A percentile compares a stretch with the other conserved stretches of the same genome.
Conservation (phyloP, 345 rosid genomes). For the Isatis tinctoria region DNA sequence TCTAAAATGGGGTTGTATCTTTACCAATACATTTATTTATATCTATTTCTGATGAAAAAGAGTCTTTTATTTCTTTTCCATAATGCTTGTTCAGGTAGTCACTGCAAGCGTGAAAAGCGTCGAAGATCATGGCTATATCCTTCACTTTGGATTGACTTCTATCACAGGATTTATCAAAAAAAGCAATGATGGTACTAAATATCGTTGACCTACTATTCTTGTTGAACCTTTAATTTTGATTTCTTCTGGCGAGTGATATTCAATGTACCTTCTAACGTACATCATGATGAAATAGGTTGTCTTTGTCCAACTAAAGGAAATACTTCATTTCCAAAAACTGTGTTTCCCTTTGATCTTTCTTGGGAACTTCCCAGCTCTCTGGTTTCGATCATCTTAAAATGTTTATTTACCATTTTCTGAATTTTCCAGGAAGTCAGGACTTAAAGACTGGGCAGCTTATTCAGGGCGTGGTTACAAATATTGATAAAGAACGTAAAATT, state of each 20-base stretch:
- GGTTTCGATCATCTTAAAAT: not conserved
- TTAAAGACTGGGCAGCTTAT: constrained; percentile 59
- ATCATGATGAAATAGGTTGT: not conserved
- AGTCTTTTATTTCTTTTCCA: constrained; percentile 5
- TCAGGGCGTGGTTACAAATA: constrained; percentile 69
- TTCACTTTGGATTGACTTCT: constrained; percentile 79
- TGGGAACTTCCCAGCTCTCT: constrained; percentile 2
- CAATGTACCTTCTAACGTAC: not conserved
- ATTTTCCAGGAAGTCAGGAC: constrained; percentile 39
- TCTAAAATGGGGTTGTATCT: not conserved
- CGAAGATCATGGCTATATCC: constrained; percentile 97
- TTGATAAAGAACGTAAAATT: constrained; percentile 74
- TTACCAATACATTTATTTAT: not conserved
- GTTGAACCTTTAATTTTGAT: not conserved
- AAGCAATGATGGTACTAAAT: constrained; percentile 46
- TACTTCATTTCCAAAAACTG: not conserved
- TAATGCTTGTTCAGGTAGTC: constrained; percentile 50
- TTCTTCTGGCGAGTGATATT: not conserved
- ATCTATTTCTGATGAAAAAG: not conserved
- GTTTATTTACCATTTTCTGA: not conserved
- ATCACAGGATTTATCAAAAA: constrained; percentile 71
- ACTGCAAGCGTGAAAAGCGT: constrained; percentile 73
- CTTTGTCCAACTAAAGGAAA: not conserved
- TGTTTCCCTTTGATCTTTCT: constrained; percentile 9
- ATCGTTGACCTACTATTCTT: not conserved